Evolutionary conservation across 352 stramenopile species (phyloP).

Genomic region (Salisapilia sapeloensis): DNA sequence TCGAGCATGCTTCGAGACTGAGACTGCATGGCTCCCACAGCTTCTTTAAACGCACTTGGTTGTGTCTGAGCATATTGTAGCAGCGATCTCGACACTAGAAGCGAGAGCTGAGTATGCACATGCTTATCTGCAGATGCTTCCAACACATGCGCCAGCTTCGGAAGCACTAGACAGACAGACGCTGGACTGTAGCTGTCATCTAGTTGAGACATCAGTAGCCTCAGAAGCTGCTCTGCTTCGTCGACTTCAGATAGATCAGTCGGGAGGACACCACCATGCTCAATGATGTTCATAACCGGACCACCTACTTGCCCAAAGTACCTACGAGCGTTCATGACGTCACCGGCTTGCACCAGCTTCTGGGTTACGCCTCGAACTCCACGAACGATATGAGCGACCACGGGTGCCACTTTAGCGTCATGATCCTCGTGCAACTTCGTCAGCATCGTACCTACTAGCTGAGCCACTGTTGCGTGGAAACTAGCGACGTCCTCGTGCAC

Average conservation of each 20-base stretch:
- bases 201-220: constrained; percentile 23
- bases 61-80: constrained; percentile 35
- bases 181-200: constrained; percentile 16
- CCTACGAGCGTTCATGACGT: constrained; percentile 9
- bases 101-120: neutral
- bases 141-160: constrained; percentile 24
- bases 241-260: constrained; percentile 12
- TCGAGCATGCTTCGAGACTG: constrained; percentile 17
- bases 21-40: constrained; percentile 20
- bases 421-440: constrained; percentile 4
- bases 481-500: constrained; percentile 9
- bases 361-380: constrained; percentile 14
- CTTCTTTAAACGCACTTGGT: constrained; percentile 27
- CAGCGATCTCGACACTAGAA: constrained; percentile 17
- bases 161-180: constrained; percentile 45
- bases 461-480: constrained; percentile 20
- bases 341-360: constrained; percentile 24
- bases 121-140: constrained; percentile 3
- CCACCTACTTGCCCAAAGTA: constrained; percentile 28
- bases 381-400: constrained; percentile 11
- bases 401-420: constrained; percentile 5
- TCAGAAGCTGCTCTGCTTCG: constrained; percentile 26
- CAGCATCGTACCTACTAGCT: constrained; percentile 7
- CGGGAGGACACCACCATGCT: constrained; percentile 6
- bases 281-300: constrained; percentile 11